Evolutionary conservation across 208 protist species (phyloP), one percentile per base, ranked within the genome.

Genomic region (Tetramitus jugosus): DNA sequence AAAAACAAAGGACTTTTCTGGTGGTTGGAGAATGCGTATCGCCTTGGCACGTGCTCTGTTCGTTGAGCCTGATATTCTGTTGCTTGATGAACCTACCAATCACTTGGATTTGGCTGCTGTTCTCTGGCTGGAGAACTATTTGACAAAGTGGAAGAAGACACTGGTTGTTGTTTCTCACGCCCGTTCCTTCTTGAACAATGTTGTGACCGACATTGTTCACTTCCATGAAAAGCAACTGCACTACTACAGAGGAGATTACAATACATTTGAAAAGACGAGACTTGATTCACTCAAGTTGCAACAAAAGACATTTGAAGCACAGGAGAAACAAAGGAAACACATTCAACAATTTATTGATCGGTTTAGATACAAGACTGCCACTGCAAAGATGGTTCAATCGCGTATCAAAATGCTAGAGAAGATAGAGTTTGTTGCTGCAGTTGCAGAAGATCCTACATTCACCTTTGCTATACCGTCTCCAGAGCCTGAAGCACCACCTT

Each of bases 131-230:
- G 95, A 98, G 87, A 87, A 92, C 52, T 98, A 97, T 83, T 85
- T 99, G 33, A 84, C 87, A 7, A 87, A 91, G 46, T 98, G 93
- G 91, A 84, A 91, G 53, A 91, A 92, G 76, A 98, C 95, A 56
- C 85, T 99, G 8, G 83, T 99, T 1, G 89, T 98, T 2, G 96
- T 99, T 8, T 98, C 95, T 52, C 97, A 99, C 89, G 95, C 94
- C 76, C 90, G 95, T 33, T 91, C 90, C 20, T 99, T 99, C 80
- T 84, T 99, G 0, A 97, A 98, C 85, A 88, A 88, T 53, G 94
- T 98, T 4, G 80, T 77, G 79, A 87, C 88, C n/a, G 89, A 97
- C 84, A 89, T 97, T 68, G 91, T 97, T 71, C 90, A 95, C 81
- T 86, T 97, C 3, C 79, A 89, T 4, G 87, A 91, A 33, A 4